phyloP scores from a whole-genome alignment of 306 rosid species.

The Dicorynia guianensis region DNA sequence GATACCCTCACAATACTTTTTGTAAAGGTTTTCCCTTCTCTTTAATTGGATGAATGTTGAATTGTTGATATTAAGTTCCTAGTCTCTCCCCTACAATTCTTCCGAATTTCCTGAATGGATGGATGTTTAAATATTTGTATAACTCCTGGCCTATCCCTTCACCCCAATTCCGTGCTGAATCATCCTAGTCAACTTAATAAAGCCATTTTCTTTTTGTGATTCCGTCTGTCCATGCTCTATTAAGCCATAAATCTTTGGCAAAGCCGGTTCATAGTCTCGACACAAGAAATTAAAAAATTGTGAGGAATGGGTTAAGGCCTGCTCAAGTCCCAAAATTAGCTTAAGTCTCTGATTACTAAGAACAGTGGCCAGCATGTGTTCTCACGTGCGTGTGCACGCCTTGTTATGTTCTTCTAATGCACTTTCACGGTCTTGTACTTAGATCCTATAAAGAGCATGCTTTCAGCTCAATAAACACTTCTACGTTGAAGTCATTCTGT shows the following conservation, averaged over 20 bases:
- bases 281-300: not conserved
- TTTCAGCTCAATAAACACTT: conserved; percentile 29
- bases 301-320: not conserved
- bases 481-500: conserved; percentile 14
- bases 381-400: conserved; percentile 39
- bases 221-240: not conserved
- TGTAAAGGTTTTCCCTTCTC: not conserved
- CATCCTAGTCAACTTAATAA: conserved; percentile 3
- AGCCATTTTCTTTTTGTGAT: not conserved
- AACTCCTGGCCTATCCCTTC: not conserved
- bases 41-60: not conserved
- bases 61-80: not conserved
- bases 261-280: not conserved
- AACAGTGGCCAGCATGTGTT: conserved; percentile 43
- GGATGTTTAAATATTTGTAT: not conserved
- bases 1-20: too few species aligned
- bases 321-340: not conserved
- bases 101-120: conserved; percentile 21
- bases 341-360: not conserved
- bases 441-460: conserved; percentile 22
- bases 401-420: not conserved
- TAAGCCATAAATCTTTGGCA: not conserved
- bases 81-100: not conserved
- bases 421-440: conserved; percentile 24
- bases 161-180: not conserved